phyloP scores from a whole-genome alignment of 257 asterid genomes.

The Solanum chilense region DNA sequence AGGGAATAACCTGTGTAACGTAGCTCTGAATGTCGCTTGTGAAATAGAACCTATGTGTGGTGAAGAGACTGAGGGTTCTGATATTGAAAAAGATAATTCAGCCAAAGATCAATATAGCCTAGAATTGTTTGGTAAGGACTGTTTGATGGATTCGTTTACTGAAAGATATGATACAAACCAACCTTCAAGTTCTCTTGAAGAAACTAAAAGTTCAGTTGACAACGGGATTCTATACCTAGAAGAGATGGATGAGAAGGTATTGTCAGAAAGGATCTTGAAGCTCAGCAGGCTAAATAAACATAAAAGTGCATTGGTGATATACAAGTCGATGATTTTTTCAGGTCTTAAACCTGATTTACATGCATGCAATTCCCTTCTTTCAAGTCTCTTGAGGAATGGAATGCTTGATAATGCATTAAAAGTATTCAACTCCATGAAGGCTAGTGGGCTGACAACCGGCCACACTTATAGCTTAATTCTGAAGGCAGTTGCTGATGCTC shows the following conservation, averaged over 20 bases:
- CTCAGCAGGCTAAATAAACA: conserved; percentile 71
- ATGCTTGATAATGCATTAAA: conserved; percentile 58
- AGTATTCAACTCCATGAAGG: conserved; percentile 46
- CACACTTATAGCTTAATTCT: conserved; percentile 70
- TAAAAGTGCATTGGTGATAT: conserved; percentile 49
- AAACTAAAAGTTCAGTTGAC: background rate
- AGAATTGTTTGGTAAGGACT: background rate
- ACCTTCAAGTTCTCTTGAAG: background rate
- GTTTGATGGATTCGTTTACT: background rate
- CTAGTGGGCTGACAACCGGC: conserved; percentile 33
- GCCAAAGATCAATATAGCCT: background rate
- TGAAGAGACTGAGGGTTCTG: background rate
- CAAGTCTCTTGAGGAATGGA: conserved; percentile 57
- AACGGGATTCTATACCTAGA: conserved; percentile 50
- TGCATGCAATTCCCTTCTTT: conserved; percentile 78
- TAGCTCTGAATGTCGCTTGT: background rate
- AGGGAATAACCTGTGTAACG: background rate
- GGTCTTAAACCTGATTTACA: conserved; percentile 57
- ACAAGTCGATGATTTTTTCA: conserved; percentile 57
- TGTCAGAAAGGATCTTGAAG: conserved; percentile 71
- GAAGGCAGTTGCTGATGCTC: conserved; percentile 58
- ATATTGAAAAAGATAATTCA: background rate
- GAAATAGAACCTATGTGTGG: background rate
- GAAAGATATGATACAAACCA: background rate
- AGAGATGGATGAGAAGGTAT: conserved; percentile 50